Evolutionary conservation across 371 early-diverging fungal genomes (phyloP).

Genomic region (Conidiobolus incongruus): DNA sequence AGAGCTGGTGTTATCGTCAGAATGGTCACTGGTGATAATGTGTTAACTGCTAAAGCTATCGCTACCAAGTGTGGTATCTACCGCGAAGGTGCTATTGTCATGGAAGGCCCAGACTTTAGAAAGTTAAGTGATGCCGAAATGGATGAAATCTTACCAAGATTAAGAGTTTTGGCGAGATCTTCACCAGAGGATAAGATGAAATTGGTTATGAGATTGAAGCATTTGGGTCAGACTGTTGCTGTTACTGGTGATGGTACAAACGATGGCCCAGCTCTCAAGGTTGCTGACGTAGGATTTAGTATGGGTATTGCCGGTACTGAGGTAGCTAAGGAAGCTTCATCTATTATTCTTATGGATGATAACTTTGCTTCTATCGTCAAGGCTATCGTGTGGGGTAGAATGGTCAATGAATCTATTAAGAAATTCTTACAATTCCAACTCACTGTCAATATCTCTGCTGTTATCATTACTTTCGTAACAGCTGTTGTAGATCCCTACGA

Average conservation of each 20-base stretch:
- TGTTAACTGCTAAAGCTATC: conserved; percentile 45
- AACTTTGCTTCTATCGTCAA: conserved; percentile 55
- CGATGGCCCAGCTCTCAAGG: conserved; percentile 53
- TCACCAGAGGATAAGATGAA: conserved; percentile 52
- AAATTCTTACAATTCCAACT: conserved; percentile 66
- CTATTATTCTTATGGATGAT: conserved; percentile 58
- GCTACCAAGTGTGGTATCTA: conserved; percentile 50
- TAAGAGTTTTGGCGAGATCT: too few relatives aligned
- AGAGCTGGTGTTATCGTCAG: conserved; percentile 56
- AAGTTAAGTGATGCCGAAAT: conserved; percentile 22
- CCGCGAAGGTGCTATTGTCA: conserved; percentile 23
- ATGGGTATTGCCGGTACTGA: conserved; percentile 71
- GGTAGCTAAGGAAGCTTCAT: conserved; percentile 58
- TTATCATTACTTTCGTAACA: conserved; percentile 33
- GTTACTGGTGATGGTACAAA: conserved; percentile 72
- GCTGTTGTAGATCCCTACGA: conserved; percentile 15
- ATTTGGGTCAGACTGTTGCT: conserved; percentile 41
- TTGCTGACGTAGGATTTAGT: conserved; percentile 61
- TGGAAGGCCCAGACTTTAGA: conserved; percentile 48
- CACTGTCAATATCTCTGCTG: conserved; percentile 52
- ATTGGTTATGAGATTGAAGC: conserved; percentile 35
- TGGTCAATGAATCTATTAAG: conserved; percentile 55
- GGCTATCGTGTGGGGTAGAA: conserved; percentile 57
- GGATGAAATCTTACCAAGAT: conserved; percentile 22
- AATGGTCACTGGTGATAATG: conserved; percentile 72